A percentile compares a stretch with the other conserved stretches of the same genome.
These are phyloP conservation scores for Thermomucor indicae-seudaticae DNA, from an alignment of 371 early-diverging fungal species.

Conservation along the genomic window DNA sequence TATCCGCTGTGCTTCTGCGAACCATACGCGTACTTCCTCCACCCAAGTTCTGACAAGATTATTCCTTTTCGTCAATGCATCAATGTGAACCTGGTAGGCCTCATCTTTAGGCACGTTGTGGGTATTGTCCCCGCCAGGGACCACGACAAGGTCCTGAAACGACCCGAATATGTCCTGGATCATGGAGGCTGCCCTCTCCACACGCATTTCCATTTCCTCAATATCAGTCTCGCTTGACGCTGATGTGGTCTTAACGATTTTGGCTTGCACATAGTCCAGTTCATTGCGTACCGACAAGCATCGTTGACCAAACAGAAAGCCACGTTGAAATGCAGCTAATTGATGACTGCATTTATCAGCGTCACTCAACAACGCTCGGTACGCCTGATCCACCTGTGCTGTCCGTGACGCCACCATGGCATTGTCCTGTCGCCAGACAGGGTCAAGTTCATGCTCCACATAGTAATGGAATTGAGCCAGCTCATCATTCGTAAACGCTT, in stretches of 20 bases:
- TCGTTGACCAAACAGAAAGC: conserved; percentile 27
- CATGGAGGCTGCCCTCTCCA: conserved; percentile 22
- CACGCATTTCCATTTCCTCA: conserved; percentile 30
- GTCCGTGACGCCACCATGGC: conserved; percentile 12
- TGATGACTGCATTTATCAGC: conserved; percentile 19
- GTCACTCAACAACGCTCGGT: conserved; percentile 11
- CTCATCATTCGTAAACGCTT: conserved; percentile 24
- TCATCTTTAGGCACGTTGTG: conserved; percentile 4
- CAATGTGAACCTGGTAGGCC: conserved; percentile 23
- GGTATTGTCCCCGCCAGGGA: background rate
- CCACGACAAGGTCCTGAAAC: conserved; percentile 21
- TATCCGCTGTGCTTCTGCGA: conserved; percentile 44
- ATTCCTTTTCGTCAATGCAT: conserved; percentile 26
- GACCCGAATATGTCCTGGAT: conserved; percentile 17
- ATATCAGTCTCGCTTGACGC: conserved; percentile 32
- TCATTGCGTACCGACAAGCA: conserved; percentile 34
- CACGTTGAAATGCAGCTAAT: conserved; percentile 21
- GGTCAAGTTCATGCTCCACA: too few relatives aligned
- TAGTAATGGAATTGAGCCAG: conserved; percentile 2
- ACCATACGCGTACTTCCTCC: conserved; percentile 46
- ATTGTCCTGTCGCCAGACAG: too few relatives aligned
- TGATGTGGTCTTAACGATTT: conserved; percentile 33
- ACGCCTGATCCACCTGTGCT: conserved; percentile 16
- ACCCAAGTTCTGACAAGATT: conserved; percentile 42
- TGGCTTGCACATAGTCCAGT: conserved; percentile 38